phyloP scores from a whole-genome alignment of 192 early-diverging fungal species.

The Coemansia sp. region DNA sequence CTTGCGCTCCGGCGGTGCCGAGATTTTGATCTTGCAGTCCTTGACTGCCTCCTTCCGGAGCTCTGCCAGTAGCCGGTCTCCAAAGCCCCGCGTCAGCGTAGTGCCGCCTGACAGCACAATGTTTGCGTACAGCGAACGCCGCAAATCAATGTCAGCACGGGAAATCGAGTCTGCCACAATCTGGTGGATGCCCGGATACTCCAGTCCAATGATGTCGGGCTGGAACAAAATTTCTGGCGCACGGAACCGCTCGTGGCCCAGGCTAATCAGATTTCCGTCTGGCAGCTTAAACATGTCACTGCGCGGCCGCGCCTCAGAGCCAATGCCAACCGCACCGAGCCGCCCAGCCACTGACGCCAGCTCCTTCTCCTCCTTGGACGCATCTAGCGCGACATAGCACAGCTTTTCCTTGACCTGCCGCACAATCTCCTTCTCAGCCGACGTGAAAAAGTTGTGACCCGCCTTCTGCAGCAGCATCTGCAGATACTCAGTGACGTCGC shows the following conservation, averaged over 20 bases:
- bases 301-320: slow-evolving; percentile 43
- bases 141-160: slow-evolving; percentile 91
- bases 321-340: slow-evolving; percentile 62
- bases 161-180: slow-evolving; percentile 90
- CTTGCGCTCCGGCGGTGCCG: slow-evolving; percentile 95
- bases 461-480: slow-evolving; percentile 90
- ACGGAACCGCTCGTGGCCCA: slow-evolving; percentile 89
- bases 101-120: slow-evolving; percentile 98
- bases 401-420: slow-evolving; percentile 95
- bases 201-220: slow-evolving; percentile 89
- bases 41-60: slow-evolving; percentile 86
- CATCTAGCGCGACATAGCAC: slow-evolving; percentile 89
- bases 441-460: slow-evolving; percentile 84
- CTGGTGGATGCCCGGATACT: slow-evolving; percentile 92
- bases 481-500: slow-evolving; percentile 91
- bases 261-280: slow-evolving; percentile 52
- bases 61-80: slow-evolving; percentile 88
- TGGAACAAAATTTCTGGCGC: slow-evolving; percentile 96
- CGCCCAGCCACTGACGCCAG: slow-evolving; percentile 65
- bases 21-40: slow-evolving; percentile 97
- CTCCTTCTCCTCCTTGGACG: slow-evolving; percentile 93
- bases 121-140: slow-evolving; percentile 82
- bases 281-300: slow-evolving; percentile 48
- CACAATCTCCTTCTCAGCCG: slow-evolving; percentile 94
- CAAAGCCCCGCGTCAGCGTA: slow-evolving; percentile 73